Base-by-base conservation (phyloP, 2,329 filamentous ascomycete genomes). In the Acarospora socialis region DNA sequence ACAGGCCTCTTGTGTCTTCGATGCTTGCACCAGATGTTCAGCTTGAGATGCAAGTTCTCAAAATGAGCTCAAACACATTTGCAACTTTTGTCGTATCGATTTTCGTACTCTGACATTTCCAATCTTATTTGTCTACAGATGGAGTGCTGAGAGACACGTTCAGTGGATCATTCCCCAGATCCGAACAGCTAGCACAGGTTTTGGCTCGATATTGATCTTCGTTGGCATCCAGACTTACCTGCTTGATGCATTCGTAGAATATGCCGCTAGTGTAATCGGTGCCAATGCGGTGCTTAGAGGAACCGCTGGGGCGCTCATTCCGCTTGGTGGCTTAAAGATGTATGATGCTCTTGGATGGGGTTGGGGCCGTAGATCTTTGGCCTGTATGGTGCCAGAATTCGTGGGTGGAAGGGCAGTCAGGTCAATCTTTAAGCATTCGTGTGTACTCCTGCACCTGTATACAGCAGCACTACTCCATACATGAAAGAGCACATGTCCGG, bases 141-240 rank as follows among this genome's bases (percentile, higher is more conserved):
- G 68, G 68, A 66, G 66, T 0, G 61, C 63, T 0, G 50, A 74
- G 21, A 62, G 65, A 14, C 41, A 58, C 7, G 57, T 68, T 1
- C 68, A 72, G 32, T 76, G 68, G 66, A 65, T 74, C 14, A 64
- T 60, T 1, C 68, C 70, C 3, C 60, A 70, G 43, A 46, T 72
- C 4, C 68, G 64, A 1, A 70, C 64, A 0, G 46, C 52, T 2
- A 44, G 70, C 3, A 56, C 70, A 9, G 68, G 68, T 1, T 26
- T 57, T 1, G 59, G 59, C 14, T 24, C 41, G 12, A 30, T 43
- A 10, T 38, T 34, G 4, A 43, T 36, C 5, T 43, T 43, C 26
- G 39, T 43, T 61, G 59, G 62, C 1, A 47, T 51, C 1, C 48
- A 45, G 10, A 57, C 52, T 3, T 61, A 61, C 34, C 41, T 60